Evolutionary conservation across 257 asterid species (phyloP), one percentile per base, ranked within the genome.

Genomic region (Rhazya stricta): DNA sequence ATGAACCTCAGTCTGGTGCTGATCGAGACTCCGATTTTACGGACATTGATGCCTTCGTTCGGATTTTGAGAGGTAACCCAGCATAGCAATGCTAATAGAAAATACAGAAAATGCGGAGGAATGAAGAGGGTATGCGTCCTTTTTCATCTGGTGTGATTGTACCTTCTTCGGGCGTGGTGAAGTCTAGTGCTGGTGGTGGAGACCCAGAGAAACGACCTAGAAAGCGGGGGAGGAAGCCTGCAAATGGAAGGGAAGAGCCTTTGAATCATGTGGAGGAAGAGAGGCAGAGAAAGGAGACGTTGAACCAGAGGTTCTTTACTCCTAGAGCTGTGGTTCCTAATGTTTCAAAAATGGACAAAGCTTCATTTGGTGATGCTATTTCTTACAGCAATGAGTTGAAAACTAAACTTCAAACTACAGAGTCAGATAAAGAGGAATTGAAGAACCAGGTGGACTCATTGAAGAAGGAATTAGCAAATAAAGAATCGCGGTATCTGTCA

Each of bases 261-360:
- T 70, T 93, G 62, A 93, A 93, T 75, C 98, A 93, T 34, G 98
- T 93, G 16, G 98, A 93, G 69, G 98, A 97, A 0, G 98, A 93
- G 90, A 77, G 98, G 82, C 98, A 93, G 81, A 85, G 98, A 84
- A 80, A 97, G 78, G 98, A 93, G 90, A 93, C 91, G 78, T 57
- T 93, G 76, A 93, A 93, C 77, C 98, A 93, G 79, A 81, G 82
- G 60, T 93, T 93, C 79, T 91, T 91, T 65, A 89, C 97, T 2
- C 89, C 91, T 3, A 63, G 98, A 73, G 97, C 98, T 0, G 96
- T 93, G 0, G 98, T 93, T 18, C 98, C 98, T 0, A 93, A 91
- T 45, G 96, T 93, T 0, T 91, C 98, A 0, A 92, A 92, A 67
- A 90, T 92, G 97, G 97, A 92, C 81, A 92, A 92, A 72, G 98